Conservation (phyloP, 208 protist genomes). For the Phytomonas serpens region DNA sequence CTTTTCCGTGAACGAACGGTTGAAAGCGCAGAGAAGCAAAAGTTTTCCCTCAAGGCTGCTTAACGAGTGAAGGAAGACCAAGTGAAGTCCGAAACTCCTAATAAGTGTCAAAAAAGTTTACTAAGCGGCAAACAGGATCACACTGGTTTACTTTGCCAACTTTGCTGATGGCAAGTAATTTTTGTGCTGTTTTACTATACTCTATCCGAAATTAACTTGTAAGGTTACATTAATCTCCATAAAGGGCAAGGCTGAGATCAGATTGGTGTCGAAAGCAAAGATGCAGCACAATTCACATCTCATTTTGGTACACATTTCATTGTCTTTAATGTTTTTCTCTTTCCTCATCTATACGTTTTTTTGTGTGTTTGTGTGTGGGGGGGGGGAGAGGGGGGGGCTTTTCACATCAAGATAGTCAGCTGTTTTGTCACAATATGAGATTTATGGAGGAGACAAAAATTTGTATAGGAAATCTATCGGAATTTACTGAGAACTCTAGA, state of each 20-base stretch:
- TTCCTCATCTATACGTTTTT: not conserved
- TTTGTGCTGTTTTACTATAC: not conserved
- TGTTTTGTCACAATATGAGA: not conserved
- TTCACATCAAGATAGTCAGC: not conserved
- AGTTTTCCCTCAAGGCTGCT: constrained; percentile 85
- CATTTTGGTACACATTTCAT: not conserved
- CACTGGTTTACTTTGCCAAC: not conserved
- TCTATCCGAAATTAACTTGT: not conserved
- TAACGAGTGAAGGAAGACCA: constrained; percentile 14
- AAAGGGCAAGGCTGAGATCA: not conserved
- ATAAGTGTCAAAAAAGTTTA: not conserved
- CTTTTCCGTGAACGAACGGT: constrained; percentile 78
- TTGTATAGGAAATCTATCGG: constrained; percentile 17
- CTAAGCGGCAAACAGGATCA: not conserved
- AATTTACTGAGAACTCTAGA: constrained; percentile 37
- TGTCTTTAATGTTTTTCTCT: not conserved
- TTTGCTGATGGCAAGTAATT: not conserved
- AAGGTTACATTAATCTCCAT: not conserved
- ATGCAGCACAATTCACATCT: not conserved
- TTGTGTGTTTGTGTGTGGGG: not conserved
- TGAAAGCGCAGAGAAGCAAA: constrained; percentile 85
- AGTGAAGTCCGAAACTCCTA: not conserved
- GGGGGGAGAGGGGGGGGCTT: not conserved
- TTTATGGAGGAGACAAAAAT: constrained; percentile 11
- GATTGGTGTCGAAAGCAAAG: not conserved